Evolutionary conservation across 345 rosid species (phyloP).

Genomic region (Aquilaria sinensis): DNA sequence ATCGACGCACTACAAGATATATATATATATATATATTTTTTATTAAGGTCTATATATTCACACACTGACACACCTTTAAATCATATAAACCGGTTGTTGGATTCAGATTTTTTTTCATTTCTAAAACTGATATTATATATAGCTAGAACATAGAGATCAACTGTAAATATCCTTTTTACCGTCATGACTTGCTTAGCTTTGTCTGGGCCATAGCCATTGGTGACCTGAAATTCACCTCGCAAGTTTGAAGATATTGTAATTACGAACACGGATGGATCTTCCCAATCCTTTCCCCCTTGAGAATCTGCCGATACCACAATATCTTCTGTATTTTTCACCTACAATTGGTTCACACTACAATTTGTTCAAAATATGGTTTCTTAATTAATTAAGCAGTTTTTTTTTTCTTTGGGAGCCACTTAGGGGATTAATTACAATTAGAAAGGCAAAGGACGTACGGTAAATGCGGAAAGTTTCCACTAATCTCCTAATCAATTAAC

Average conservation of each 20-base stretch:
- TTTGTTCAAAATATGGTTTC: not conserved
- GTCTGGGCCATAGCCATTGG: slow-evolving; percentile 48
- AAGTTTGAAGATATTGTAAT: slow-evolving; percentile 9
- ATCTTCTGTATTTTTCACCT: slow-evolving; percentile 37
- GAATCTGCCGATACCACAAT: slow-evolving; percentile 38
- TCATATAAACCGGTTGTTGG: not conserved
- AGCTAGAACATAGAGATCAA: not conserved
- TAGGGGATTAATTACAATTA: not conserved
- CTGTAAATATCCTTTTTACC: slow-evolving; percentile 14
- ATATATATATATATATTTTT: too few species aligned
- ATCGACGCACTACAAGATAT: too few species aligned
- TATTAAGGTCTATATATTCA: too few species aligned
- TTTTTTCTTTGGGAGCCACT: not conserved
- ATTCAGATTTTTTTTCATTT: not conserved
- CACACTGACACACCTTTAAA: too few species aligned
- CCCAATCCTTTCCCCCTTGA: slow-evolving; percentile 29
- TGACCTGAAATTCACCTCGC: slow-evolving; percentile 57
- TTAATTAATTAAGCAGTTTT: not conserved
- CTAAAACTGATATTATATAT: not conserved
- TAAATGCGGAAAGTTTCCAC: too few species aligned
- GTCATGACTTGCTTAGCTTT: slow-evolving; percentile 39
- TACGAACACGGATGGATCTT: slow-evolving; percentile 44
- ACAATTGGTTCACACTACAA: slow-evolving; percentile 1
- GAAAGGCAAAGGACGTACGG: too few species aligned
- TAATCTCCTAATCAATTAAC: too few species aligned